These are phyloP conservation scores for Solidago caesia DNA, from an alignment of 129 eudicot species.

Conservation along the genomic window DNA sequence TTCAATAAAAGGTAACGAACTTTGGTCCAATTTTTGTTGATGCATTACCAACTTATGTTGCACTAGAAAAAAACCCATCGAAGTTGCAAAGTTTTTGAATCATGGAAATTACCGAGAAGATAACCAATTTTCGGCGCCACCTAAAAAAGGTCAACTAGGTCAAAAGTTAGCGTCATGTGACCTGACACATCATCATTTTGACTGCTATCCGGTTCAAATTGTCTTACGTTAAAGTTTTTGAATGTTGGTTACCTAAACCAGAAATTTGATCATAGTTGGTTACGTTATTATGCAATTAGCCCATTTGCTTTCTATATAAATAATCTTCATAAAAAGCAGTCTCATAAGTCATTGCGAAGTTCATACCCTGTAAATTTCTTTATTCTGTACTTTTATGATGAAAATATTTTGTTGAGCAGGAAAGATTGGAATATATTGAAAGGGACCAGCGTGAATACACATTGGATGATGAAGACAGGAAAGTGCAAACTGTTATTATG, in stretches of 20 bases:
- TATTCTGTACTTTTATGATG: no score
- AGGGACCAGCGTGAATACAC: conserved; percentile 85
- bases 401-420: conserved; percentile 41
- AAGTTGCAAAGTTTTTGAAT: background rate
- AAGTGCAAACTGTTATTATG: conserved; percentile 78
- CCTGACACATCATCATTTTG: no score
- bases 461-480: conserved; percentile 84
- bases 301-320: background rate
- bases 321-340: no score
- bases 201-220: background rate
- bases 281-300: background rate
- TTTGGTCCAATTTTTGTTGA: no score
- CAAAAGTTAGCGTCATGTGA: background rate
- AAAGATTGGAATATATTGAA: conserved; percentile 75
- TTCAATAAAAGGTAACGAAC: no score
- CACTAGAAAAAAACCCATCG: background rate
- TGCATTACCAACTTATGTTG: no score
- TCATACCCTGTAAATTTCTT: no score
- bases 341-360: no score
- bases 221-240: background rate
- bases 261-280: background rate
- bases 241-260: background rate
- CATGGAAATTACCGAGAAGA: background rate
- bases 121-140: background rate
- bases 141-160: background rate